Percentiles rank a stretch among this genome's conserved stretches.
phyloP scores from a whole-genome alignment of 495 filamentous ascomycete species.

The Recurvomyces mirabilis region DNA sequence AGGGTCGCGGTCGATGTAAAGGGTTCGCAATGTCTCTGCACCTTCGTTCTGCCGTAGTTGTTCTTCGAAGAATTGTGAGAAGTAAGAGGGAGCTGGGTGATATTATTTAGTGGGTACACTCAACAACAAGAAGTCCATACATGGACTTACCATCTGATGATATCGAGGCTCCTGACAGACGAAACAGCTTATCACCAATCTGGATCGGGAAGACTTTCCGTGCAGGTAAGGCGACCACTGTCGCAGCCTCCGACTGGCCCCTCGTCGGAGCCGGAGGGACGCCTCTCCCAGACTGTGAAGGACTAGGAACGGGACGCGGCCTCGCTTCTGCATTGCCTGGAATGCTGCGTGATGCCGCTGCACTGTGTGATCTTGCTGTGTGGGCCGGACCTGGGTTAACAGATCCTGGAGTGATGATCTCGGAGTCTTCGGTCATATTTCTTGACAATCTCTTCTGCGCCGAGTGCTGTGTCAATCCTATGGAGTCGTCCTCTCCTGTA shows the following conservation, averaged over 20 bases:
- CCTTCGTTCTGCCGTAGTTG: conserved; percentile 55
- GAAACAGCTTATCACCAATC: conserved; percentile 83
- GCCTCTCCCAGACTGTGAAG: too few relatives aligned
- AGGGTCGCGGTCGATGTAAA: conserved; percentile 94
- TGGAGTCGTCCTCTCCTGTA: too few relatives aligned
- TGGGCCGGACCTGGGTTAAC: too few relatives aligned
- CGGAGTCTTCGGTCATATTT: too few relatives aligned
- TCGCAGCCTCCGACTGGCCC: conserved; percentile 1
- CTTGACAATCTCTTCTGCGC: too few relatives aligned
- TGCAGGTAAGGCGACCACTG: conserved; percentile 32
- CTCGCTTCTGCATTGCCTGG: too few relatives aligned
- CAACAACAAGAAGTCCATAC: too few relatives aligned
- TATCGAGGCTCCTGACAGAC: conserved; percentile 86
- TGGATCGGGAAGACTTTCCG: conserved; percentile 85
- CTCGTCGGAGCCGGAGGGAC: not conserved
- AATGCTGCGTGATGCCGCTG: too few relatives aligned
- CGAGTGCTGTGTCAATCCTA: too few relatives aligned
- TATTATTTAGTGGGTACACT: conserved; percentile 18
- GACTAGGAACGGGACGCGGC: too few relatives aligned
- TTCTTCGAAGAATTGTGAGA: conserved; percentile 85
- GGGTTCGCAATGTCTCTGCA: conserved; percentile 51
- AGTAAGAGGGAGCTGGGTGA: conserved; percentile 87
- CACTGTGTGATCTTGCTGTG: too few relatives aligned
- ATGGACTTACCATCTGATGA: conserved; percentile 93
- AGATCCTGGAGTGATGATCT: too few relatives aligned